phyloP scores from a whole-genome alignment of 768 basidiomycete genomes.

The Tubosaeta brunneosetosa region DNA sequence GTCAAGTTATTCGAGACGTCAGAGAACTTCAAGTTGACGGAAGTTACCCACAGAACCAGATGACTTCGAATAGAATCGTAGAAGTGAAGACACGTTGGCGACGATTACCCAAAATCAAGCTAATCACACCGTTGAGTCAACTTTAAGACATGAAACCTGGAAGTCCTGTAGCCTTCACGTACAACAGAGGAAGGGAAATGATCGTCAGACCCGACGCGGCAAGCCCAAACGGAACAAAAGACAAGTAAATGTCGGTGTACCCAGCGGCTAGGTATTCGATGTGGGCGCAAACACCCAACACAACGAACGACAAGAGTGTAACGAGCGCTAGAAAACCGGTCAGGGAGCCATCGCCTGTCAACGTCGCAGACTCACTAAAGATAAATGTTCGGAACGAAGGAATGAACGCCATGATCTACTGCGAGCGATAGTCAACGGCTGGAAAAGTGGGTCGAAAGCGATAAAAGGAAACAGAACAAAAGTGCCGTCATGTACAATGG shows the following conservation, averaged over 20 bases:
- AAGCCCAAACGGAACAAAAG: conserved; percentile 19
- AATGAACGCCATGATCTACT: conserved; percentile 21
- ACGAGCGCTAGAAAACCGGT: conserved; percentile 9
- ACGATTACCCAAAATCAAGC: conserved; percentile 13
- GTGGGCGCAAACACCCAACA: conserved; percentile 22
- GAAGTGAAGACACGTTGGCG: conserved; percentile 15
- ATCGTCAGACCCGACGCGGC: conserved; percentile 12
- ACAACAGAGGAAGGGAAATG: conserved; percentile 24
- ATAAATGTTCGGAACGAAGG: conserved; percentile 18
- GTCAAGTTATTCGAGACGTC: neutral
- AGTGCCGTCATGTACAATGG: neutral
- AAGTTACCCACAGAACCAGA: conserved; percentile 22
- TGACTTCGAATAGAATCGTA: conserved; percentile 22
- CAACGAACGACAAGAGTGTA: conserved; percentile 13
- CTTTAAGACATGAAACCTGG: neutral
- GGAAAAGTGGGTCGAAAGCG: neutral
- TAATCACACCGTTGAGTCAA: conserved; percentile 2
- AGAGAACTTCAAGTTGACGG: neutral
- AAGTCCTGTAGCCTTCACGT: conserved; percentile 1
- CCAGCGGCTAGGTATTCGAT: conserved; percentile 12
- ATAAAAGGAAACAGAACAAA: neutral
- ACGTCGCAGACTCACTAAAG: conserved; percentile 19
- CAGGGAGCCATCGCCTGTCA: neutral
- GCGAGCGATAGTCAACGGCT: neutral
- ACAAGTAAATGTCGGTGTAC: neutral